Evolutionary conservation across 495 filamentous ascomycete genomes (phyloP).

Genomic region (Evansstolkia leycettana): DNA sequence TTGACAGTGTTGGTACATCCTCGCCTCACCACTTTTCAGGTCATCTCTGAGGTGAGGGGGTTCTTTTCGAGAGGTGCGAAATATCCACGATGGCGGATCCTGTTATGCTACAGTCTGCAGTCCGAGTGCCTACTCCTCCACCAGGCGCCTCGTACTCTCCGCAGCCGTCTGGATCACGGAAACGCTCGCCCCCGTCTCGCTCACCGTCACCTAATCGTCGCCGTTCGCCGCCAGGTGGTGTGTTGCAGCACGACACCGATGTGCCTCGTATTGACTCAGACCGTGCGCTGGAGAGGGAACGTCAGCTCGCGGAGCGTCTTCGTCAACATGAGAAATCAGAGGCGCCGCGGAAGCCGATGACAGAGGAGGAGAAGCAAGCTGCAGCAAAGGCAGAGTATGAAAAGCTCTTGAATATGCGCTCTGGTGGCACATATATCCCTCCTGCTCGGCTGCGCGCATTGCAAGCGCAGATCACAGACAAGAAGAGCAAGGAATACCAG

Average conservation of each 20-base stretch:
- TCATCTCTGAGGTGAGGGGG: slow-evolving; percentile 2
- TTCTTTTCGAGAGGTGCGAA: not conserved
- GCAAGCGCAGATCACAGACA: slow-evolving; percentile 94
- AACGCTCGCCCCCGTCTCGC: slow-evolving; percentile 49
- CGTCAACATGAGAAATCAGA: slow-evolving; percentile 41
- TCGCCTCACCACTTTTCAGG: not conserved
- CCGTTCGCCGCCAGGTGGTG: slow-evolving; percentile 41
- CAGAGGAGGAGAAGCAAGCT: slow-evolving; percentile 73
- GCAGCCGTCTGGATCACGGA: slow-evolving; percentile 37
- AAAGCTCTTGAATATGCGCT: slow-evolving; percentile 78
- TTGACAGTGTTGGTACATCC: too few relatives aligned
- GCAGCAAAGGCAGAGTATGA: slow-evolving; percentile 83
- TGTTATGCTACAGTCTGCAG: slow-evolving; percentile 49
- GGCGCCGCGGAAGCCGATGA: slow-evolving; percentile 45
- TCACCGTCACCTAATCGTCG: slow-evolving; percentile 54
- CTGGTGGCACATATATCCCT: slow-evolving; percentile 91
- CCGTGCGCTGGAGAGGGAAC: slow-evolving; percentile 46
- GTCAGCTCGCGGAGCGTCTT: slow-evolving; percentile 48
- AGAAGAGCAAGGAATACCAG: slow-evolving; percentile 92
- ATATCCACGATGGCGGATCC: slow-evolving; percentile 32
- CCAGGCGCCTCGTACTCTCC: slow-evolving; percentile 38
- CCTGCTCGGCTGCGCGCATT: slow-evolving; percentile 82
- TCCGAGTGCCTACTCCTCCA: slow-evolving; percentile 55
- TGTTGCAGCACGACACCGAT: slow-evolving; percentile 19
- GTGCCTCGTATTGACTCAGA: slow-evolving; percentile 41